Evolutionary conservation across 371 early-diverging fungal species (phyloP).

Genomic region (Catenaria anguillulae): DNA sequence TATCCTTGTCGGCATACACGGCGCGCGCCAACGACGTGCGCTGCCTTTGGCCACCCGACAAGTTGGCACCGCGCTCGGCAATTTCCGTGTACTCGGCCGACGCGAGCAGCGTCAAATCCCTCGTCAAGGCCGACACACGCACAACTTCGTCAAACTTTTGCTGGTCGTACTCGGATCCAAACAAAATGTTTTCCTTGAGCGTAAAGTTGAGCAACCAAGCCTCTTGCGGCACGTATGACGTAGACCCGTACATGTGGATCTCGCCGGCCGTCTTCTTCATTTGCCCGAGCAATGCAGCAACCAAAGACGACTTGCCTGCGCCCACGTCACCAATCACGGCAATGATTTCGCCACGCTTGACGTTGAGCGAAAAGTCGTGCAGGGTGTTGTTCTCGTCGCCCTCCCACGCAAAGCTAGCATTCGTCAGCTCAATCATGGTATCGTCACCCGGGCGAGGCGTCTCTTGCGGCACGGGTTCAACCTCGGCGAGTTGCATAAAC

Average conservation of each 20-base stretch:
- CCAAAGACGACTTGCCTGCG: slow-evolving; percentile 29
- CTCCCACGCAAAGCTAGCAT: slow-evolving; percentile 48
- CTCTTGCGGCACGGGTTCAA: slow-evolving; percentile 33
- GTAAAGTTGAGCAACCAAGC: slow-evolving; percentile 32
- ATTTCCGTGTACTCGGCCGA: slow-evolving; percentile 18
- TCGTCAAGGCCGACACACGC: slow-evolving; percentile 21
- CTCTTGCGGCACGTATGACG: slow-evolving; percentile 18
- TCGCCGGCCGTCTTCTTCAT: slow-evolving; percentile 29
- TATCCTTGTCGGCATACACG: slow-evolving; percentile 58
- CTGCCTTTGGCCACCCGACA: slow-evolving; percentile 74
- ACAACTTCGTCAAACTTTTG: slow-evolving; percentile 19
- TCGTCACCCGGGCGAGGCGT: slow-evolving; percentile 5
- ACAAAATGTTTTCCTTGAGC: slow-evolving; percentile 30
- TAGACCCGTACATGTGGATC: slow-evolving; percentile 23
- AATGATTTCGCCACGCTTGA: slow-evolving; percentile 34
- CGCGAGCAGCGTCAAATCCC: slow-evolving; percentile 24
- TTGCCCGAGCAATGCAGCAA: slow-evolving; percentile 43
- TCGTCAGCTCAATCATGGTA: slow-evolving; percentile 21
- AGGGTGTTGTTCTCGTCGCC: slow-evolving; percentile 36
- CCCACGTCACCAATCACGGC: slow-evolving; percentile 60
- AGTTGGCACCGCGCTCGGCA: slow-evolving; percentile 27
- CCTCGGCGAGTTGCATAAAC: slow-evolving; percentile 38
- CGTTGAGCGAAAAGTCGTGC: slow-evolving; percentile 30
- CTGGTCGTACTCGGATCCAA: slow-evolving; percentile 27
- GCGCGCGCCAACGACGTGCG: slow-evolving; percentile 61